Conservation (phyloP, 2,329 filamentous ascomycete genomes). For the Aspergillus novoparasiticus region DNA sequence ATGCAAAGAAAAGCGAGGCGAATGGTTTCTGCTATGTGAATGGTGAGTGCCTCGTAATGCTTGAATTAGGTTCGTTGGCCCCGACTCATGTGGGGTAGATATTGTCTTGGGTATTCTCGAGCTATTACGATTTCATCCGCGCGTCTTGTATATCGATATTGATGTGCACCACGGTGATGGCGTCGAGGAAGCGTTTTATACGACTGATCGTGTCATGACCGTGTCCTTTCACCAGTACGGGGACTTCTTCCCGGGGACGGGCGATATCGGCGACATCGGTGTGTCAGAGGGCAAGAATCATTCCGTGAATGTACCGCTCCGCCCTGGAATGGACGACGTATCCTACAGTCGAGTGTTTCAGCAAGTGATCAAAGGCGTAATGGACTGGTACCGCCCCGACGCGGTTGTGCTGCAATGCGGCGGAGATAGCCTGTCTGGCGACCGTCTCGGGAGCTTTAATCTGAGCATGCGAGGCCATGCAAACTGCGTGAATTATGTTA, state of each 20-base stretch:
- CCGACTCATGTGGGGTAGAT: conserved; percentile 45
- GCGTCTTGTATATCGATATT: conserved; percentile 68
- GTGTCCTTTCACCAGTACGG: conserved; percentile 73
- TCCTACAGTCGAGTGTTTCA: conserved; percentile 71
- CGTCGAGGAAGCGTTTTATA: conserved; percentile 72
- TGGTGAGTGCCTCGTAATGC: conserved; percentile 43
- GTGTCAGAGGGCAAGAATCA: conserved; percentile 68
- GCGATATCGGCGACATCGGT: conserved; percentile 69
- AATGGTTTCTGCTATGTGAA: conserved; percentile 99
- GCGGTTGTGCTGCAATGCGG: conserved; percentile 71
- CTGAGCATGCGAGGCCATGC: conserved; percentile 71
- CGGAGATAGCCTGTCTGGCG: conserved; percentile 68
- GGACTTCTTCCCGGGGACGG: conserved; percentile 71
- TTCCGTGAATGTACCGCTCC: conserved; percentile 69
- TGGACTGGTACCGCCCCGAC: conserved; percentile 69
- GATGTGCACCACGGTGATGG: conserved; percentile 70
- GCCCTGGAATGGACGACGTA: conserved; percentile 68
- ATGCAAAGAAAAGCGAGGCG: conserved; percentile 92
- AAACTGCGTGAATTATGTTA: conserved; percentile 70
- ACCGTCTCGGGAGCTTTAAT: conserved; percentile 70
- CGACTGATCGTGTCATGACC: conserved; percentile 72
- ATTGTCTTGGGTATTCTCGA: conserved; percentile 69
- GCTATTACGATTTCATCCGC: conserved; percentile 64
- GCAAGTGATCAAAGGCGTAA: conserved; percentile 66
- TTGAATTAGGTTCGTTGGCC: neutral